phyloP scores from a whole-genome alignment of 805 yeast genomes.

The Spencermartinsiella europaea region DNA sequence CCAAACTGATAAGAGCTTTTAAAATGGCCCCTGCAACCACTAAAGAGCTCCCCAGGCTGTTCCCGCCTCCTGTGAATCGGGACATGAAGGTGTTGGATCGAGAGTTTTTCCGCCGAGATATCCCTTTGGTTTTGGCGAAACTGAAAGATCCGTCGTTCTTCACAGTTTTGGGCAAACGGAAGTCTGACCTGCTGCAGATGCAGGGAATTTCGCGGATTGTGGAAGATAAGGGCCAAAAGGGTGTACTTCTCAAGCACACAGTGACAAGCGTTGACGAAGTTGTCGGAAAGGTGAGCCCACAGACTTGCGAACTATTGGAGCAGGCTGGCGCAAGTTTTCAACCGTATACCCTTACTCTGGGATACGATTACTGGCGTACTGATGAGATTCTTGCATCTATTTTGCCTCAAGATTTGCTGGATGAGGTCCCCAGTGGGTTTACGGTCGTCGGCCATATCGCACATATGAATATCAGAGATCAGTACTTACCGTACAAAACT shows the following conservation, averaged over 20 bases:
- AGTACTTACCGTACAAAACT: constrained; percentile 73
- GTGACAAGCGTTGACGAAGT: constrained; percentile 39
- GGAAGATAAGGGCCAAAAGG: constrained; percentile 38
- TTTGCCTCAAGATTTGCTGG: constrained; percentile 62
- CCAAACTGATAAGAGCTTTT: not conserved
- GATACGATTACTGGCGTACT: constrained; percentile 78
- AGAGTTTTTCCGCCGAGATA: constrained; percentile 50
- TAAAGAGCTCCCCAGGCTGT: constrained; percentile 5
- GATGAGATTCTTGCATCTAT: constrained; percentile 80
- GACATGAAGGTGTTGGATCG: constrained; percentile 64
- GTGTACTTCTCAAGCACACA: constrained; percentile 56
- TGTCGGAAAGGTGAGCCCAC: constrained; percentile 35
- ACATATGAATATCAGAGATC: constrained; percentile 78
- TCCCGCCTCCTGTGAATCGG: constrained; percentile 61
- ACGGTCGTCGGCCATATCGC: constrained; percentile 95
- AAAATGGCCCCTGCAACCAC: not conserved
- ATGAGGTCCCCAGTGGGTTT: constrained; percentile 83
- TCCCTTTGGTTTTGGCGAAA: constrained; percentile 60
- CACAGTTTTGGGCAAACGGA: constrained; percentile 58
- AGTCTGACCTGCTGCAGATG: constrained; percentile 59
- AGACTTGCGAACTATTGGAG: constrained; percentile 42
- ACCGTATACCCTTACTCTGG: constrained; percentile 53
- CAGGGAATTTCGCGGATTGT: constrained; percentile 69
- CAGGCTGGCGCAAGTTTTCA: constrained; percentile 43
- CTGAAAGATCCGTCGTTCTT: constrained; percentile 62